Evolutionary conservation across 352 stramenopile species (phyloP).

Genomic region (Blastocystis sp.): DNA sequence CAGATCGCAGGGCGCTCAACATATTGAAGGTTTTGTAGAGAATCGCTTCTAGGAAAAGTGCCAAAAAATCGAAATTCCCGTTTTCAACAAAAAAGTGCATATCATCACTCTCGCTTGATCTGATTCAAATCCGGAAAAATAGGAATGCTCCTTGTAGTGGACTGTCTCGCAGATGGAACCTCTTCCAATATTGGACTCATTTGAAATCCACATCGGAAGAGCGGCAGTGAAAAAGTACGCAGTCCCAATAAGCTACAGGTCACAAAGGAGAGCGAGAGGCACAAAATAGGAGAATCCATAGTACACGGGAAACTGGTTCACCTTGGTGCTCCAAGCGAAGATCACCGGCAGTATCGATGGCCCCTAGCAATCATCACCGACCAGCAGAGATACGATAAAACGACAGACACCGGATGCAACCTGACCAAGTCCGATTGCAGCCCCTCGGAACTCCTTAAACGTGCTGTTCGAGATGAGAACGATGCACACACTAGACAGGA

Average conservation of each 20-base stretch:
- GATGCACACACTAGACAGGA: constrained; percentile 10
- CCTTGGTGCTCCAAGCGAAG: constrained; percentile 46
- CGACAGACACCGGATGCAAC: not conserved
- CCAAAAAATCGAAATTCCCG: not conserved
- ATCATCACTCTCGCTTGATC: not conserved
- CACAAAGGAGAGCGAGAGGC: not conserved
- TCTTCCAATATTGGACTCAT: constrained; percentile 1
- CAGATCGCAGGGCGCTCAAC: constrained; percentile 16
- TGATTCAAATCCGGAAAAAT: not conserved
- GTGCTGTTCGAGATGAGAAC: constrained; percentile 52
- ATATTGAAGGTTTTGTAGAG: not conserved
- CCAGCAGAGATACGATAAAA: not conserved
- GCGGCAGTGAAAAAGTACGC: not conserved
- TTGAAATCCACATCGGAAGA: not conserved
- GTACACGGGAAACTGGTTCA: constrained; percentile 28
- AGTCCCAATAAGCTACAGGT: constrained; percentile 10
- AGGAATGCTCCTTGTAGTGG: not conserved
- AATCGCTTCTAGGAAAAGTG: not conserved
- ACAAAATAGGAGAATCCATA: constrained; percentile 57
- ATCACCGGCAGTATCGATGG: constrained; percentile 28
- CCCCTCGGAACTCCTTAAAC: constrained; percentile 41
- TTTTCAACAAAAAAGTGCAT: not conserved
- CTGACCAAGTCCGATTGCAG: constrained; percentile 24
- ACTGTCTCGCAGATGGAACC: not conserved
- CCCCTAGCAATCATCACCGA: not conserved